These are phyloP conservation scores for Arachis hypogaea DNA, from an alignment of 306 rosid species.

Conservation along the genomic window DNA sequence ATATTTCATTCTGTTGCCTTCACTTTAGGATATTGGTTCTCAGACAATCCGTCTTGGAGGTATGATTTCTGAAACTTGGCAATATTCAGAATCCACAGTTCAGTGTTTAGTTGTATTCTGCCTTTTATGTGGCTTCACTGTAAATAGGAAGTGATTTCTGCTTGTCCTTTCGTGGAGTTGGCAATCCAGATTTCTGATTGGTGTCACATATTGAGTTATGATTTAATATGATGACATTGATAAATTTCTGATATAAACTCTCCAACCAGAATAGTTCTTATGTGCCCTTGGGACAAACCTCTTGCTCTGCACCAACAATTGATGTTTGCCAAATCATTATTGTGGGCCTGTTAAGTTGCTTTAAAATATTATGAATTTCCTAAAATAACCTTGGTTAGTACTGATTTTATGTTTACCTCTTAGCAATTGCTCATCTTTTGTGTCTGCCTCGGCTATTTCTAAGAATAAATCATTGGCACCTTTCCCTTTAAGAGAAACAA, in stretches of 20 bases:
- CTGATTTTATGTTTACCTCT: too few species aligned
- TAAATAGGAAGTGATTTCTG: conserved; percentile 7
- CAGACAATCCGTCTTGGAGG: conserved; percentile 76
- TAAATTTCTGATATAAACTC: background rate
- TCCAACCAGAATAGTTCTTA: background rate
- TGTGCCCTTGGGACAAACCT: too few species aligned
- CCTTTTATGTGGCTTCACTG: background rate
- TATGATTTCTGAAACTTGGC: conserved; percentile 38
- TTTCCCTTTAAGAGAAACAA: too few species aligned
- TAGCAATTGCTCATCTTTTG: too few species aligned
- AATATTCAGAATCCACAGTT: conserved; percentile 21
- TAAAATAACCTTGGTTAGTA: too few species aligned
- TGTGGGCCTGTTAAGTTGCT: too few species aligned
- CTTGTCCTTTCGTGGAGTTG: background rate
- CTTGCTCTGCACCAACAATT: too few species aligned
- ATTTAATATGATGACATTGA: conserved; percentile 1
- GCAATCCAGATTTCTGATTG: background rate
- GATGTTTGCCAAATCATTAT: too few species aligned
- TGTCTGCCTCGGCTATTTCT: too few species aligned
- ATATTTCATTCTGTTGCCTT: conserved; percentile 82
- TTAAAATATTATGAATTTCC: too few species aligned
- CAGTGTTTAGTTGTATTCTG: conserved; percentile 5
- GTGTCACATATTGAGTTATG: conserved; percentile 9
- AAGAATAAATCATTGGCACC: too few species aligned
- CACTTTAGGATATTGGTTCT: conserved; percentile 79